phyloP scores from a whole-genome alignment of 2,329 filamentous ascomycete genomes.

The Zymoseptoria pseudotritici region DNA sequence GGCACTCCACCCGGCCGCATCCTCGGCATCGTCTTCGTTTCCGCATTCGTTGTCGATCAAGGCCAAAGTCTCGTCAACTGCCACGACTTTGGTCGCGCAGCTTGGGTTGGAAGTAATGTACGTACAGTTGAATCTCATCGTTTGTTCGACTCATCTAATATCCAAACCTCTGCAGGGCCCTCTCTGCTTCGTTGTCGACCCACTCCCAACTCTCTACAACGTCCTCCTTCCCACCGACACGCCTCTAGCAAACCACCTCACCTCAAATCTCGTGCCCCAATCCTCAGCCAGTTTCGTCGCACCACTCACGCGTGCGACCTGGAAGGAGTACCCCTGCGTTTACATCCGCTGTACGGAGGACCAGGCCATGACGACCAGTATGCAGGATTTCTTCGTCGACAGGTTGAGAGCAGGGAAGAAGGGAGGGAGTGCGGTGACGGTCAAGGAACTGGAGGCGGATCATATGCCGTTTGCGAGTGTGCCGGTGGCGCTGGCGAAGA shows the following conservation, averaged over 20 bases:
- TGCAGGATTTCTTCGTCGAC: constrained; percentile 13
- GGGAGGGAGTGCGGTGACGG: neutral
- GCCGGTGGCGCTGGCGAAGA: constrained; percentile 4
- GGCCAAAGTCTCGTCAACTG: constrained; percentile 10
- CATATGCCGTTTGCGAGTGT: constrained; percentile 10
- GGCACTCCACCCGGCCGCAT: constrained; percentile 4
- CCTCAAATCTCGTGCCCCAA: constrained; percentile 8
- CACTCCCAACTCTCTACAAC: constrained; percentile 10
- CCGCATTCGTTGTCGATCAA: constrained; percentile 15
- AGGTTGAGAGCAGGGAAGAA: neutral
- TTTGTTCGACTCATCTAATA: neutral
- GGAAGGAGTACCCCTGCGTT: constrained; percentile 6
- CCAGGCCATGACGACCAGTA: constrained; percentile 7
- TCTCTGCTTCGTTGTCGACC: constrained; percentile 6
- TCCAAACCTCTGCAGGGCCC: neutral
- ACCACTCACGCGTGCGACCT: constrained; percentile 5
- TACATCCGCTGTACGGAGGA: constrained; percentile 12
- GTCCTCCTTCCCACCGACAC: neutral
- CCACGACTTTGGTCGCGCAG: constrained; percentile 10
- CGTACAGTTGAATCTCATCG: neutral
- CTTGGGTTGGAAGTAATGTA: constrained; percentile 9
- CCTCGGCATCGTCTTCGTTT: constrained; percentile 16
- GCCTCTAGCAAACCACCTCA: neutral
- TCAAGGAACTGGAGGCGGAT: constrained; percentile 9
- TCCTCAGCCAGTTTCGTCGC: constrained; percentile 7